Evolutionary conservation across 2,329 filamentous ascomycete species (phyloP).

Genomic region (Aspergillus pseudotamarii): DNA sequence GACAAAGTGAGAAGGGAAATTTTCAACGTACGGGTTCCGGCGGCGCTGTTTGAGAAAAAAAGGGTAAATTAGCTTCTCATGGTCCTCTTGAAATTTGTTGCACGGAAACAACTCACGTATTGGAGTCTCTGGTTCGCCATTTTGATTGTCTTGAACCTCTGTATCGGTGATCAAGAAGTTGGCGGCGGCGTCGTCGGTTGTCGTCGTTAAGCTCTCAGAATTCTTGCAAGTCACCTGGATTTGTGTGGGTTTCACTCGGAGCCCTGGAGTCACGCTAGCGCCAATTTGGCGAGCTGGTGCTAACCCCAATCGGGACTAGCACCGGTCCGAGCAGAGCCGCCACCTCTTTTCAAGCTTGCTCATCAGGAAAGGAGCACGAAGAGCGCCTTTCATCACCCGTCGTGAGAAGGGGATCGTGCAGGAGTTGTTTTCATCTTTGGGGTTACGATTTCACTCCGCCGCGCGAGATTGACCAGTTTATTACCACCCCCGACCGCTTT

Average conservation of each 20-base stretch:
- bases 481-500: conserved; percentile 2
- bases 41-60: conserved; percentile 59
- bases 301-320: conserved; percentile 33
- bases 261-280: conserved; percentile 44
- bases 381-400: conserved; percentile 29
- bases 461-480: conserved; percentile 3
- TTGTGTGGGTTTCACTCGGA: conserved; percentile 49
- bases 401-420: conserved; percentile 32
- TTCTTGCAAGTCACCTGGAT: conserved; percentile 43
- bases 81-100: background rate
- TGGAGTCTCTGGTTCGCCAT: conserved; percentile 57
- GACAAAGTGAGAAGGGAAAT: conserved; percentile 24
- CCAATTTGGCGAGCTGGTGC: conserved; percentile 37
- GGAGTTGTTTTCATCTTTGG: conserved; percentile 25
- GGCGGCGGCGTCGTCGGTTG: conserved; percentile 44
- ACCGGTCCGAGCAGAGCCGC: conserved; percentile 29
- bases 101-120: conserved; percentile 44
- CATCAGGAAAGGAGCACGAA: conserved; percentile 24
- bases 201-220: conserved; percentile 46
- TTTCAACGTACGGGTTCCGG: conserved; percentile 72
- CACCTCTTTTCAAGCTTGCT: conserved; percentile 40
- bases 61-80: conserved; percentile 2
- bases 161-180: conserved; percentile 44
- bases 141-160: conserved; percentile 51
- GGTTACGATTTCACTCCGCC: conserved; percentile 15